phyloP scores from a whole-genome alignment of 2,329 filamentous ascomycete species.

The Trichophyton rubrum region DNA sequence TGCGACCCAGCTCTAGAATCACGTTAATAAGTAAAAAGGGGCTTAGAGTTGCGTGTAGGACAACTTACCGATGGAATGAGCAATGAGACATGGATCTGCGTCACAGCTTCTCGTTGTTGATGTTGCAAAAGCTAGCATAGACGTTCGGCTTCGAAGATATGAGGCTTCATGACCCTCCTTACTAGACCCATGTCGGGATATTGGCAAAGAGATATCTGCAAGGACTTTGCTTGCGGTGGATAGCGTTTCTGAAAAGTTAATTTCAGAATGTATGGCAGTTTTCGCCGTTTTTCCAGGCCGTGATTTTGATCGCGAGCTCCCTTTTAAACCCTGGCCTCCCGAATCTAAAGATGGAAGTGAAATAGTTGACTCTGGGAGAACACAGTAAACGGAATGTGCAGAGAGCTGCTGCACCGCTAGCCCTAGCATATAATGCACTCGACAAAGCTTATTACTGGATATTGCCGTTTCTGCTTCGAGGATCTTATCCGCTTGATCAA shows the following conservation, averaged over 20 bases:
- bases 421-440: conserved; percentile 27
- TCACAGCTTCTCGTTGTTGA: conserved; percentile 18
- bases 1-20: conserved; percentile 28
- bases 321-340: conserved; percentile 17
- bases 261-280: conserved; percentile 20
- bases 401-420: conserved; percentile 45
- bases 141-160: conserved; percentile 29
- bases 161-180: conserved; percentile 29
- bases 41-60: not conserved
- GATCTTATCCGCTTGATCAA: conserved; percentile 29
- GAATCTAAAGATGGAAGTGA: conserved; percentile 61
- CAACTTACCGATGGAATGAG: conserved; percentile 28
- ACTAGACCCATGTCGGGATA: conserved; percentile 27
- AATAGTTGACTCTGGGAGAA: conserved; percentile 83
- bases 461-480: conserved; percentile 16
- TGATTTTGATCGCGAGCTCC: conserved; percentile 32
- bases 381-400: conserved; percentile 71
- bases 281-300: conserved; percentile 18
- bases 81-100: conserved; percentile 16
- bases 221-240: conserved; percentile 26
- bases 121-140: conserved; percentile 34
- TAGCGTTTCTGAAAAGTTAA: conserved; percentile 28
- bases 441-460: conserved; percentile 22
- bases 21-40: conserved; percentile 6
- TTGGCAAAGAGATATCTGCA: conserved; percentile 22